Evolutionary conservation across 495 filamentous ascomycete species (phyloP), one percentile per base, ranked within the genome.

Genomic region (Beverwykella pulmonaria): DNA sequence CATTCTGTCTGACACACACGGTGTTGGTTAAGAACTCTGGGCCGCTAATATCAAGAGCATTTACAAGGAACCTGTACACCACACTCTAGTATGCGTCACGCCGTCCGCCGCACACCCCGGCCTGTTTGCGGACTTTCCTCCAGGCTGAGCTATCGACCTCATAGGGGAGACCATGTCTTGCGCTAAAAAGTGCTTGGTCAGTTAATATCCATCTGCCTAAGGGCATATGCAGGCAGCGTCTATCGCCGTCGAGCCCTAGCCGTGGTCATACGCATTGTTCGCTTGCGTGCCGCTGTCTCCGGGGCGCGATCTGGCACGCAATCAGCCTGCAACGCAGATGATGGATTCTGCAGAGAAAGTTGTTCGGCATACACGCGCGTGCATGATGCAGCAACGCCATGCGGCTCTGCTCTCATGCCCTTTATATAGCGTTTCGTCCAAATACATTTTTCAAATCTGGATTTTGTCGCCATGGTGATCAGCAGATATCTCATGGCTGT

Each of bases 361-460:
- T 41, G 46, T 59, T 53, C 36, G 65, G 65, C 65, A 68, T 56
- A n/a, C 27, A 41, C 65, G 50, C 62, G 65, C 65, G 61, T 68
- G 59, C 65, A 34, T 68, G 65, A 47, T 68, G 65, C 58, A 57
- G 57, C 49, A 57, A 23, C 50, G 58, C 49, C 65, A 52, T 61
- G 65, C 65, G 65, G 65, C 65, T 68, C 65, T 68, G 57, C 50
- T 2, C 36, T 19, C n/a, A 26, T 32, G 36, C 19, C 9, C 46
- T 52, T 58, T 52, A 53, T n/a, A 61, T 53, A 61, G 57, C 20
- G 17, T 15, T 20, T 22, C 12, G 2, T 32, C 9, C 41, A 29
- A 8, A 57, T 14, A 5, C 30, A 44, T n/a, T 3, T 44, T 44
- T 14, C 15, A 3, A 10, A 3, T n/a, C 9, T n/a, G 15, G 15